Conservation (phyloP, 768 basidiomycete species). For the Tylopilus felleus region DNA sequence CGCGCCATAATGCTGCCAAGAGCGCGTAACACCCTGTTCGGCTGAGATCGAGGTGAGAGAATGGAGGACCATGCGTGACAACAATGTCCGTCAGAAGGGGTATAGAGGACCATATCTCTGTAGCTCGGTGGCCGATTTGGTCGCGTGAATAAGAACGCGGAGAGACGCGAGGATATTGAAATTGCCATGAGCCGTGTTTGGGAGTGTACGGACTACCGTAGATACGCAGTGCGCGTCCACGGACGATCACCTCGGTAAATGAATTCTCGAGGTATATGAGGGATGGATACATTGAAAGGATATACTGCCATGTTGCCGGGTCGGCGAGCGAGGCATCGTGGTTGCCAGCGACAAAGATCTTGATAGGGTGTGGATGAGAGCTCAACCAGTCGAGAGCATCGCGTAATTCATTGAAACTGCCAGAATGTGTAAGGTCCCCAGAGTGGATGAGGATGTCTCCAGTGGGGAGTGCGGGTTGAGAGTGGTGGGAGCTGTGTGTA, state of each 20-base stretch:
- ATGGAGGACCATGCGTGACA: slow-evolving; percentile 3
- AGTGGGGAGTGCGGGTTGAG: slow-evolving; percentile 1
- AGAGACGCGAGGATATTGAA: slow-evolving; percentile 9
- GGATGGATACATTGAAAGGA: not conserved
- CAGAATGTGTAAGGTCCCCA: slow-evolving; percentile 6
- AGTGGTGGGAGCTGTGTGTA: slow-evolving; percentile 4
- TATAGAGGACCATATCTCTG: not conserved
- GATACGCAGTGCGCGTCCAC: slow-evolving; percentile 3
- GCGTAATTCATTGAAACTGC: not conserved
- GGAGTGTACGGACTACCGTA: slow-evolving; percentile 12
- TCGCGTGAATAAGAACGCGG: not conserved
- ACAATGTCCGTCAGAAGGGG: not conserved
- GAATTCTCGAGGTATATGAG: slow-evolving; percentile 12
- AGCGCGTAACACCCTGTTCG: slow-evolving; percentile 5
- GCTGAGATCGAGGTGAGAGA: slow-evolving; percentile 1
- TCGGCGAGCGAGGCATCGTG: slow-evolving; percentile 5
- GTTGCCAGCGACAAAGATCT: slow-evolving; percentile 11
- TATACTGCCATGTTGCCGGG: not conserved
- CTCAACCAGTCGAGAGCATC: slow-evolving; percentile 10
- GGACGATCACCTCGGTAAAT: not conserved
- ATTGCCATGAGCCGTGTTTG: slow-evolving; percentile 4
- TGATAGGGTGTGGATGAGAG: slow-evolving; percentile 7
- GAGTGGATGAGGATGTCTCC: slow-evolving; percentile 9
- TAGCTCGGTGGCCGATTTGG: not conserved
- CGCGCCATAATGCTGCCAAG: slow-evolving; percentile 1